Conservation (phyloP, 805 yeast species). For the Wickerhamomyces tratensis region DNA sequence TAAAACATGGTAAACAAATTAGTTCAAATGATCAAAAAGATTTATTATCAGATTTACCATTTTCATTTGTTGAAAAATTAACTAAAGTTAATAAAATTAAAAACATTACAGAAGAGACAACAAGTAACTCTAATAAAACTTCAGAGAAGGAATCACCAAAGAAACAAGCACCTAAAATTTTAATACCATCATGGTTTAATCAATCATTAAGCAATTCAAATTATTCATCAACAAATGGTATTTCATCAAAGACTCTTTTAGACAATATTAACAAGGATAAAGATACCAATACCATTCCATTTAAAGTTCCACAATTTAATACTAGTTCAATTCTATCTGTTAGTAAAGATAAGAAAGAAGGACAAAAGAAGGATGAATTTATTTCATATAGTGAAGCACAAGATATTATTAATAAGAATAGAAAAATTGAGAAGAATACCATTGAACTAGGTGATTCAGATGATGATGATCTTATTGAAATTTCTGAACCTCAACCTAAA, state of each 20-base stretch:
- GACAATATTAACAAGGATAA: too few relatives aligned
- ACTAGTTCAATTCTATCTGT: too few relatives aligned
- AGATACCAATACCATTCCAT: too few relatives aligned
- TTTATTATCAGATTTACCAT: slow-evolving; percentile 20
- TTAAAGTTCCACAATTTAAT: too few relatives aligned
- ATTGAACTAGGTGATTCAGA: slow-evolving; percentile 2
- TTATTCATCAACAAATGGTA: background rate
- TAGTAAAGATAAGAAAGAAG: slow-evolving; percentile 14
- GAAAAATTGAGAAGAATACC: background rate
- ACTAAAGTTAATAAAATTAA: too few relatives aligned
- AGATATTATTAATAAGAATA: slow-evolving; percentile 15
- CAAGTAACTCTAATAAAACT: too few relatives aligned
- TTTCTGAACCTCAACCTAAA: background rate
- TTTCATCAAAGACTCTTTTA: too few relatives aligned
- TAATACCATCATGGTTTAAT: slow-evolving; percentile 1
- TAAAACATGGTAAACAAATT: background rate
- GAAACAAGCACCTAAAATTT: background rate
- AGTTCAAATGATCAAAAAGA: slow-evolving; percentile 16
- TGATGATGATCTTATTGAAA: slow-evolving; percentile 9
- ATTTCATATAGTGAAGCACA: slow-evolving; percentile 42
- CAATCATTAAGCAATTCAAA: background rate
- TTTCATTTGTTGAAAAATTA: slow-evolving; percentile 3
- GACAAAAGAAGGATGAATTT: slow-evolving; percentile 30
- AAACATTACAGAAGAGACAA: too few relatives aligned
- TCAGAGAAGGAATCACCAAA: too few relatives aligned